These are phyloP conservation scores for Aspergillus campestris DNA, from an alignment of 495 filamentous ascomycete genomes.

Conservation along the genomic window DNA sequence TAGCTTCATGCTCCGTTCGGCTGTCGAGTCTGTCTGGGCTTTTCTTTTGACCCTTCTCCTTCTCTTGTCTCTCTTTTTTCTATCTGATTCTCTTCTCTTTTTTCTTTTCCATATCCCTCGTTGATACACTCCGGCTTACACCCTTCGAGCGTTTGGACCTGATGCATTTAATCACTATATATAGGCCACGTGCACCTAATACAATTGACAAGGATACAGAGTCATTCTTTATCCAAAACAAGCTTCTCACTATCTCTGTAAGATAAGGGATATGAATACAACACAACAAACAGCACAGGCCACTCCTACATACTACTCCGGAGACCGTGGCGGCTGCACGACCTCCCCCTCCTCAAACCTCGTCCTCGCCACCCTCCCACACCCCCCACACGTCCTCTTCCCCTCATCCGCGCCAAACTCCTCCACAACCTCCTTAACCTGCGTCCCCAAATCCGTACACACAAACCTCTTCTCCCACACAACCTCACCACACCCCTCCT, in stretches of 20 bases:
- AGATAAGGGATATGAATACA: too few species aligned
- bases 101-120: neutral
- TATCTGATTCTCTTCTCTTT: slow-evolving; percentile 5
- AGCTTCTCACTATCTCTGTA: too few species aligned
- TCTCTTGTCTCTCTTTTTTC: slow-evolving; percentile 10
- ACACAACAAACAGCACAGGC: neutral
- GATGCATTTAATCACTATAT: too few species aligned
- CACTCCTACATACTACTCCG: slow-evolving; percentile 15
- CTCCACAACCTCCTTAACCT: slow-evolving; percentile 91
- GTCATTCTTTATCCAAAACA: too few species aligned
- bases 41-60: slow-evolving; percentile 8
- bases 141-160: neutral
- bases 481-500: slow-evolving; percentile 48
- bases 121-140: neutral
- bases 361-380: slow-evolving; percentile 62
- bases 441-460: slow-evolving; percentile 88
- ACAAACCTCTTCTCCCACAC: slow-evolving; percentile 85
- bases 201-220: too few species aligned
- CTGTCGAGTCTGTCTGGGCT: slow-evolving; percentile 4
- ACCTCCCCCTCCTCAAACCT: slow-evolving; percentile 33
- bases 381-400: slow-evolving; percentile 67
- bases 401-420: slow-evolving; percentile 63
- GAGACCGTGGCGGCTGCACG: slow-evolving; percentile 32
- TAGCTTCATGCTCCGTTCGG: neutral
- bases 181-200: neutral